Conservation (phyloP, 371 early-diverging fungal genomes). For the Rhizopus microsporus region DNA sequence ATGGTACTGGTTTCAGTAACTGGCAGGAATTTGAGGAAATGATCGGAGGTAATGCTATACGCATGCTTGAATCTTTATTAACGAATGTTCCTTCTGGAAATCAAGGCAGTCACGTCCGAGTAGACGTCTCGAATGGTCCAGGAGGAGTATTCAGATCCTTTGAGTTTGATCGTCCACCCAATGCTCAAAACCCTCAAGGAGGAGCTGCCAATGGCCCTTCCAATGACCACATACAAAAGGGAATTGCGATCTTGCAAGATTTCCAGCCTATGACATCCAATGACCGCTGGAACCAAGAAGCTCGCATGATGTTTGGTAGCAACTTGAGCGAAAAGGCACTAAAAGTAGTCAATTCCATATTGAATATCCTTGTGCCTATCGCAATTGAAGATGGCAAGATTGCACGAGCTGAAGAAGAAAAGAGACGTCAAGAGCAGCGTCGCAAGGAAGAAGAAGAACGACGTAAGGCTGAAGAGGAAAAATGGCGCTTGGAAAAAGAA, state of each 20-base stretch:
- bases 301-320: slow-evolving; percentile 77
- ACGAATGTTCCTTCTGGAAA: slow-evolving; percentile 42
- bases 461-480: slow-evolving; percentile 56
- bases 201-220: neutral
- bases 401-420: slow-evolving; percentile 56
- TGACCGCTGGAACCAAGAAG: slow-evolving; percentile 91
- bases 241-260: slow-evolving; percentile 61
- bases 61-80: slow-evolving; percentile 68
- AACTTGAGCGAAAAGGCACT: slow-evolving; percentile 60
- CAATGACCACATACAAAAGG: slow-evolving; percentile 36
- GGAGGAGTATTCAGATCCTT: slow-evolving; percentile 44
- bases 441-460: slow-evolving; percentile 49
- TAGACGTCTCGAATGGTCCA: slow-evolving; percentile 52
- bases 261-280: slow-evolving; percentile 74
- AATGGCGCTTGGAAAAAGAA: slow-evolving; percentile 39
- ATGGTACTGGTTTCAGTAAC: slow-evolving; percentile 37
- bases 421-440: slow-evolving; percentile 43
- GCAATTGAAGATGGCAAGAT: slow-evolving; percentile 73
- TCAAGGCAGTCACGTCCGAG: slow-evolving; percentile 47
- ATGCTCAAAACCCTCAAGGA: slow-evolving; percentile 2
- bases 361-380: slow-evolving; percentile 75
- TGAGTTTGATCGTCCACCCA: slow-evolving; percentile 43
- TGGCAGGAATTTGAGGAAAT: slow-evolving; percentile 73
- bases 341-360: slow-evolving; percentile 60
- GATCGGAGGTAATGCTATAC: slow-evolving; percentile 68